These are phyloP conservation scores for Entophlyctis luteolus DNA, from an alignment of 192 early-diverging fungal genomes.

Conservation along the genomic window DNA sequence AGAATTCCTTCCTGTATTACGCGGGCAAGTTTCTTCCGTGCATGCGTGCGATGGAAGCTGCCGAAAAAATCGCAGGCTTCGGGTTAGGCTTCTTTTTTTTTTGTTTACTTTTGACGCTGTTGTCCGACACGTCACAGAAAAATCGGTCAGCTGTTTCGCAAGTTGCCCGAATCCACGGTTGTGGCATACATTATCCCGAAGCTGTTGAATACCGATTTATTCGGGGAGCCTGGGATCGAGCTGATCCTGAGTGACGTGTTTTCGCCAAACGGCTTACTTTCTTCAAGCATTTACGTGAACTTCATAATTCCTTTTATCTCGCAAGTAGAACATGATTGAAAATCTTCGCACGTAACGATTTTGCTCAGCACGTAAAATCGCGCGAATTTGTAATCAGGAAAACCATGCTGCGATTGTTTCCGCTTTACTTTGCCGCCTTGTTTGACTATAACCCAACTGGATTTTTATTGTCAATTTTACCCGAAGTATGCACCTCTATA, in stretches of 20 bases:
- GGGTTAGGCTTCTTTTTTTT: conserved; percentile 9
- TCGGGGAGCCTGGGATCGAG: conserved; percentile 35
- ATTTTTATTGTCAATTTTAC: conserved; percentile 4
- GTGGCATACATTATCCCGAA: conserved; percentile 36
- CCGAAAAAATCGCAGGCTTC: conserved; percentile 30
- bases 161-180: conserved; percentile 22
- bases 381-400: conserved; percentile 8
- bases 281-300: conserved; percentile 15
- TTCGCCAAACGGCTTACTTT: conserved; percentile 24
- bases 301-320: conserved; percentile 37
- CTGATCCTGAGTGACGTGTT: conserved; percentile 31
- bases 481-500: conserved; percentile 7
- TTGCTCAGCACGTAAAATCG: conserved; percentile 1
- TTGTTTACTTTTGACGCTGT: not conserved
- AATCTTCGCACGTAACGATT: not conserved
- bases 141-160: conserved; percentile 19
- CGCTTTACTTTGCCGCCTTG: conserved; percentile 13
- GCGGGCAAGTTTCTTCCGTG: conserved; percentile 33
- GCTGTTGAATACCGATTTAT: conserved; percentile 25
- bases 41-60: conserved; percentile 15
- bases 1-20: conserved; percentile 35
- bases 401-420: conserved; percentile 12
- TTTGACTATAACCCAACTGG: not conserved
- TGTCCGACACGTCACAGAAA: no score
- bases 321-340: conserved; percentile 7